A percentile compares a stretch with the other conserved stretches of the same genome.
Conservation (phyloP, 2,329 filamentous ascomycete species). For the Fonsecaea monophora region DNA sequence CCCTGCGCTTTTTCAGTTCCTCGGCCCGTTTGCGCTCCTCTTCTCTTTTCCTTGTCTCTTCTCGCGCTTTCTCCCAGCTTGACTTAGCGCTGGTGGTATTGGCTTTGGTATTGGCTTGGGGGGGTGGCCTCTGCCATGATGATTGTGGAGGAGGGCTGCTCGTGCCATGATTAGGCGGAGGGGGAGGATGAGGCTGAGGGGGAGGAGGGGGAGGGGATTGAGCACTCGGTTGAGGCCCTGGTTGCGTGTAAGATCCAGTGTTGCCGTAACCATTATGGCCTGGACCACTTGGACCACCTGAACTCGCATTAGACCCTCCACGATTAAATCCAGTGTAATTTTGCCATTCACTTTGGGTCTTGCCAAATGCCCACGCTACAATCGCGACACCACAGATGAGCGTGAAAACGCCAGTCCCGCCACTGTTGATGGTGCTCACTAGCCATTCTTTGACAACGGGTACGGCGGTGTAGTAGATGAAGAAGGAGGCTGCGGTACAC, state of each 20-base stretch:
- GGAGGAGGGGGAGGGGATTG: conserved; percentile 13
- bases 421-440: conserved; percentile 71
- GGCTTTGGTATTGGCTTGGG: conserved; percentile 37
- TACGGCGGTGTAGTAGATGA: conserved; percentile 74
- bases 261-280: conserved; percentile 25
- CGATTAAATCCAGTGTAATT: conserved; percentile 17
- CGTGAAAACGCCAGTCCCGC: conserved; percentile 74
- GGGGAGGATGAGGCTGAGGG: conserved; percentile 23
- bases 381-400: conserved; percentile 76
- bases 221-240: conserved; percentile 3
- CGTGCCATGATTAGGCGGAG: conserved; percentile 23
- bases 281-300: conserved; percentile 25
- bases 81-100: conserved; percentile 37
- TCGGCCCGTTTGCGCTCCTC: conserved; percentile 40
- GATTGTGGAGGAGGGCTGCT: conserved; percentile 39
- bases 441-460: conserved; percentile 79
- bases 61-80: conserved; percentile 42
- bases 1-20: conserved; percentile 38
- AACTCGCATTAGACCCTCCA: conserved; percentile 10
- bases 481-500: conserved; percentile 73
- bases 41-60: conserved; percentile 42
- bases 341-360: conserved; percentile 62
- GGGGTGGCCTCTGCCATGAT: conserved; percentile 39
- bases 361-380: conserved; percentile 77
- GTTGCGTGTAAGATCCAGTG: conserved; percentile 22